phyloP scores from a whole-genome alignment of 2,329 filamentous ascomycete genomes.

The Tricladium varicosporioides region DNA sequence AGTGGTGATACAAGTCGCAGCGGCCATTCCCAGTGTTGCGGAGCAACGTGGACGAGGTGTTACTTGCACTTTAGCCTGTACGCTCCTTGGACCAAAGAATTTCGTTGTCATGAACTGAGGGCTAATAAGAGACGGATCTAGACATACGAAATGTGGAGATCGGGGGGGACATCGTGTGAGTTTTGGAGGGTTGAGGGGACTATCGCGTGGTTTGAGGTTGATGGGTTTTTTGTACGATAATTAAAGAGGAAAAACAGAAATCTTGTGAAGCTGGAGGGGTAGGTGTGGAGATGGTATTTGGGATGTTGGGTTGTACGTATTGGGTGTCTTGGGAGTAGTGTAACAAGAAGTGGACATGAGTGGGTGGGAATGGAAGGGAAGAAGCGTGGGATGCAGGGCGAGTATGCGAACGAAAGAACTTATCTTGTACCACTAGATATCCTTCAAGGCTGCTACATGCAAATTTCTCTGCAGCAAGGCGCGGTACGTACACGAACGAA shows the following conservation, averaged over 20 bases:
- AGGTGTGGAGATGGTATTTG: no score
- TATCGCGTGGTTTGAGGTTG: neutral
- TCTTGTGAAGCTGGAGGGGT: neutral
- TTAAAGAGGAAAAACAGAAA: neutral
- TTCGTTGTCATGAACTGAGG: conserved; percentile 16
- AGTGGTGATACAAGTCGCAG: neutral
- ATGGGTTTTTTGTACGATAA: neutral
- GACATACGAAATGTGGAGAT: conserved; percentile 22
- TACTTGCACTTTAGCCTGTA: neutral
- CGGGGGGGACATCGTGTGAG: conserved; percentile 1
- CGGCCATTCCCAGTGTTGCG: conserved; percentile 27
- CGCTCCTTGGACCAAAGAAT: conserved; percentile 21
- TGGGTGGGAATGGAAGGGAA: conserved; percentile 5
- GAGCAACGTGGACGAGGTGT: conserved; percentile 18
- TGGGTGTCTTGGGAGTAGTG: neutral
- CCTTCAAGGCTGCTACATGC: conserved; percentile 3
- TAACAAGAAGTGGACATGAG: neutral
- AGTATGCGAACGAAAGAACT: conserved; percentile 9
- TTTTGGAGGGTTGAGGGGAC: neutral
- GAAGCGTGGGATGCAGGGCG: conserved; percentile 19
- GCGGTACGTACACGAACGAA: conserved; percentile 4
- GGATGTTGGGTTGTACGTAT: neutral
- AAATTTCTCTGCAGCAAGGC: conserved; percentile 18
- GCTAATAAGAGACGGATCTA: conserved; percentile 3
- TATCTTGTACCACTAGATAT: conserved; percentile 19